Percentiles rank a stretch among this genome's conserved stretches.
phyloP scores from a whole-genome alignment of 495 filamentous ascomycete species.

The Talaromyces thailandensis region DNA sequence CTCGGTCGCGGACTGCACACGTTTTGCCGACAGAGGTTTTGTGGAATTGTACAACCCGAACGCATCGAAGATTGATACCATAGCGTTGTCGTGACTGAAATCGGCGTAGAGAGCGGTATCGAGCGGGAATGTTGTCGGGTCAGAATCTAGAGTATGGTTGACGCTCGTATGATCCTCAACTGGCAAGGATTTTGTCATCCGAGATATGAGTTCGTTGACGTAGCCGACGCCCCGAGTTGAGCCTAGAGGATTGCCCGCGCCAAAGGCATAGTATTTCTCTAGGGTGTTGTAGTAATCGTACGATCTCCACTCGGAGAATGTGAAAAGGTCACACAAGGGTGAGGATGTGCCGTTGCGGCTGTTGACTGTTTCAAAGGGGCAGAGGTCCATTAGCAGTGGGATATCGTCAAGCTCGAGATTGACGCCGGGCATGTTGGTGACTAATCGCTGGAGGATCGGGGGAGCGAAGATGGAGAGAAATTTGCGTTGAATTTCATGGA shows the following conservation, averaged over 20 bases:
- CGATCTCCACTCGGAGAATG: conserved; percentile 52
- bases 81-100: conserved; percentile 82
- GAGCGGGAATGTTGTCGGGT: conserved; percentile 58
- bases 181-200: conserved; percentile 49
- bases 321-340: conserved; percentile 67
- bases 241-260: conserved; percentile 64
- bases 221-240: conserved; percentile 78
- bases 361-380: conserved; percentile 68
- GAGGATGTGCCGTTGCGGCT: conserved; percentile 32
- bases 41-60: conserved; percentile 65
- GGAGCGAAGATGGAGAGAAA: conserved; percentile 53
- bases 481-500: conserved; percentile 34
- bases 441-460: conserved; percentile 52
- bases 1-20: conserved; percentile 29
- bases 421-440: conserved; percentile 49
- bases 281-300: conserved; percentile 73
- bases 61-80: conserved; percentile 62
- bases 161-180: conserved; percentile 63
- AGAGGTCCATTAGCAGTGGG: conserved; percentile 73
- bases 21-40: conserved; percentile 33
- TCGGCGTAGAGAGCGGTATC: conserved; percentile 62
- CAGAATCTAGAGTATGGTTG: conserved; percentile 62
- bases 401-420: conserved; percentile 49
- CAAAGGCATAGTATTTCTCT: conserved; percentile 73
- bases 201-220: conserved; percentile 75